Base-by-base conservation (phyloP, 768 basidiomycete genomes). In the Lentinula edodes region DNA sequence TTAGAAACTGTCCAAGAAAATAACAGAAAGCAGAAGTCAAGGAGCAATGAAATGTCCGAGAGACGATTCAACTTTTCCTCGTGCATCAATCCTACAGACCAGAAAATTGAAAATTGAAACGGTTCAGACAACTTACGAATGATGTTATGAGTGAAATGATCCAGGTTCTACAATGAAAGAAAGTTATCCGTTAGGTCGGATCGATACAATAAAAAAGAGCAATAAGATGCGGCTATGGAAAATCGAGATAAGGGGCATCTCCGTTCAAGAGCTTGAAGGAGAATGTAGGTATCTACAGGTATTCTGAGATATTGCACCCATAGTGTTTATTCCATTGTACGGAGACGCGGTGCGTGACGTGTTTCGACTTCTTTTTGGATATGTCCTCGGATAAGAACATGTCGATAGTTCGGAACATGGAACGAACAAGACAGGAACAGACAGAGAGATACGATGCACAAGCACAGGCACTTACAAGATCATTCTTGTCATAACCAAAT, bases 401-500 rank as follows among this genome's bases (percentile, higher is more conserved):
- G 36, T 20, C n/a, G 46, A 48, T 20, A 23, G 7, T 10, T 18
- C 20, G 20, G 46, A 48, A 6, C 46, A 20, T 48, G 20, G 46
- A 48, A 23, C 5, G 53, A 35, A 28, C 28, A 28, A 28, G 28
- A 28, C 28, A 28, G 28, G 28, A 28, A 28, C 28, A 28, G 28
- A 28, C 28, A 28, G 16, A 35, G 52, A 52, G 8, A 35, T 51
- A 55, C 28, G 10, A 15, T 18, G 6, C 13, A 36, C 8, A 54
- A 36, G 52, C 6, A 28, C 15, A 8, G 34, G 52, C 3, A 72
- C 81, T 63, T 63, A 85, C 83, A 60, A 89, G 76, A 66, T 89
- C 88, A 68, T 90, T 89, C 71, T 85, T 87, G 72, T 89, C 88
- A 66, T 89, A 89, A 56, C 87, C 81, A 66, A 80, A 81, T n/a